phyloP scores from a whole-genome alignment of 2,329 filamentous ascomycete genomes.

The Lachnellula subtilissima region DNA sequence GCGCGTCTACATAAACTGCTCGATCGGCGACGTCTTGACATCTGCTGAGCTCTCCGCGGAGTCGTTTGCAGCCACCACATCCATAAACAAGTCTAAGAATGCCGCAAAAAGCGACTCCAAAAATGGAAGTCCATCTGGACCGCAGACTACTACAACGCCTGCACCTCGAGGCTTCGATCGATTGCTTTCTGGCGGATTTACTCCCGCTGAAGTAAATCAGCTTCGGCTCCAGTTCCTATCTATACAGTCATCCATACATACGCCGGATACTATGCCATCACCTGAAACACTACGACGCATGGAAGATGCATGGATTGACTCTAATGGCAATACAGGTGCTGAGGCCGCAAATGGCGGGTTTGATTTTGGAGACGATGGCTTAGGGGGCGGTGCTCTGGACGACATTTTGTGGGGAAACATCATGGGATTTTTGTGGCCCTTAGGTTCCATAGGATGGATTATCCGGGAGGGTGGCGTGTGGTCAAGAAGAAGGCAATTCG shows the following conservation, averaged over 20 bases:
- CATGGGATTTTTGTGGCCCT: conserved; percentile 91
- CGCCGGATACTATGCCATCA: conserved; percentile 83
- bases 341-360: conserved; percentile 35
- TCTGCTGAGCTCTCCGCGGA: conserved; percentile 66
- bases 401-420: conserved; percentile 83
- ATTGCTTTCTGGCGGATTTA: conserved; percentile 76
- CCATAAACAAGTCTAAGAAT: conserved; percentile 16
- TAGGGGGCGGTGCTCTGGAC: conserved; percentile 55
- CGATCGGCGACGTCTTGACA: conserved; percentile 72
- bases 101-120: conserved; percentile 7
- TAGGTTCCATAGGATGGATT: conserved; percentile 81
- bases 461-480: conserved; percentile 84
- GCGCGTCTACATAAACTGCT: conserved; percentile 87
- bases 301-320: conserved; percentile 90
- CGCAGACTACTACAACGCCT: conserved; percentile 36
- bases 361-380: conserved; percentile 34
- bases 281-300: conserved; percentile 69
- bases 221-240: conserved; percentile 84
- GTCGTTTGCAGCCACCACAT: conserved; percentile 34
- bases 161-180: conserved; percentile 82
- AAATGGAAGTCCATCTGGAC: conserved; percentile 7
- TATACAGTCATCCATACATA: conserved; percentile 76
- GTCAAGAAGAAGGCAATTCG: conserved; percentile 77
- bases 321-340: conserved; percentile 41
- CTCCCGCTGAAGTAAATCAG: conserved; percentile 73